Base-by-base conservation (phyloP, 345 rosid genomes). In the Bretschneidera sinensis region DNA sequence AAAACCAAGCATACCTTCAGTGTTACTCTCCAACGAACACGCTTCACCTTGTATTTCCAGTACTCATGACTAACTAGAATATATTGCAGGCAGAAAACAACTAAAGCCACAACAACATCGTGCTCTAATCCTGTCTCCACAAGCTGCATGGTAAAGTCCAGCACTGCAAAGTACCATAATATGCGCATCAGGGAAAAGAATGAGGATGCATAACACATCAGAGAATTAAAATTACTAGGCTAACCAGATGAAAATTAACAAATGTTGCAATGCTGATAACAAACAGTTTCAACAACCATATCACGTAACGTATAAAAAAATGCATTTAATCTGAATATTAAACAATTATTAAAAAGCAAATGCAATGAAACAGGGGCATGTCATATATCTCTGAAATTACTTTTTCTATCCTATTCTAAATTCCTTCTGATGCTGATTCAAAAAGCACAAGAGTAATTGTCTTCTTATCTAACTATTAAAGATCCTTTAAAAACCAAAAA, bases 11-110 rank as follows among this genome's bases (percentile, higher is more conserved):
- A 43, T 55, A 89, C 98, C 94, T 89, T 89, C 56, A 82, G 54
- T 73, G 96, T 87, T 71, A 85, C 81, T 70, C 74, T 79, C 98
- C 96, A 87, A 54, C 94, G 89, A 72, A 71, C 75, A 64, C 72
- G 71, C 63, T 76, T 81, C 72, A 68, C 77, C 77, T 83, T 87
- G 74, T 87, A 89, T 74, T 87, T 85, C 96, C 94, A 87, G 71
- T 61, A 79, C 67, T 81, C 97, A 71, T 92, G 97, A 74, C 79
- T 84, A 59, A 79, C 91, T 60, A 92, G 79, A 77, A 89, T 76
- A 73, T 87, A 84, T 73, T 87, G 96, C 68, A 92, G 66, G 54
- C 88, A 77, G 72, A 92, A 89, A 76, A 81, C 81, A 61, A 84
- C 78, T 70, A 87, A 73, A 58, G 88, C 82, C 51, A 81, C 65